phyloP scores from a whole-genome alignment of 2,329 filamentous ascomycete species.

The Fusarium cicatricum region DNA sequence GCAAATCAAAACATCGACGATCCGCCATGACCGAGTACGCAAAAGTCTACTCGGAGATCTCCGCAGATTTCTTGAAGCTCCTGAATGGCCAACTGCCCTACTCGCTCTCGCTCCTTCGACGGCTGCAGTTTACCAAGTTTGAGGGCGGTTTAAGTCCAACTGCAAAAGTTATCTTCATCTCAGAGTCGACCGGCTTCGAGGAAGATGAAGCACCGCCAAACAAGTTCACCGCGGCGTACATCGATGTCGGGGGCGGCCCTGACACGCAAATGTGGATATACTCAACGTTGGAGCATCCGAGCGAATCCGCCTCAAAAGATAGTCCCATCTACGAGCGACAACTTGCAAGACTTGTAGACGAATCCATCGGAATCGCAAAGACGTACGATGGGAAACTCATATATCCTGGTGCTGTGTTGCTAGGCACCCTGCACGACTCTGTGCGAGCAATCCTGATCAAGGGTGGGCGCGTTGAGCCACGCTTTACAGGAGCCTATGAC shows the following conservation, averaged over 20 bases:
- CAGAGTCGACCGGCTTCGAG: constrained; percentile 10
- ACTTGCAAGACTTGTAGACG: constrained; percentile 44
- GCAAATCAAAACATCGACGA: background rate
- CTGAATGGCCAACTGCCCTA: constrained; percentile 62
- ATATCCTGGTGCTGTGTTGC: constrained; percentile 46
- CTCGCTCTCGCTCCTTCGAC: constrained; percentile 68
- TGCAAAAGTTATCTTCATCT: constrained; percentile 54
- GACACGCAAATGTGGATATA: constrained; percentile 74
- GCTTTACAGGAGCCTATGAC: constrained; percentile 49
- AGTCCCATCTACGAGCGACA: constrained; percentile 44
- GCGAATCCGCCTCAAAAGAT: constrained; percentile 6
- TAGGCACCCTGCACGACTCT: constrained; percentile 46
- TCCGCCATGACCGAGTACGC: constrained; percentile 22
- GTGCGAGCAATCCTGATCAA: constrained; percentile 39
- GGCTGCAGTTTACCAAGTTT: constrained; percentile 65
- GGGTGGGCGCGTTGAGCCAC: constrained; percentile 39
- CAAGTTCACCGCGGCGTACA: constrained; percentile 64
- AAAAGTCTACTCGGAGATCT: constrained; percentile 42
- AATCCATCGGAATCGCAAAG: constrained; percentile 41
- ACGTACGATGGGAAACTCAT: constrained; percentile 30
- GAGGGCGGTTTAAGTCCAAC: constrained; percentile 52
- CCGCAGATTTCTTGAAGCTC: constrained; percentile 53
- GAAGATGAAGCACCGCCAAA: background rate
- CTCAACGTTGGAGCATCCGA: constrained; percentile 56
- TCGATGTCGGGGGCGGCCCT: constrained; percentile 66